Evolutionary conservation across 1,139 yeast genomes (phyloP), one percentile per base, ranked within the genome.

Genomic region (Debaryomycetaceae sp.): DNA sequence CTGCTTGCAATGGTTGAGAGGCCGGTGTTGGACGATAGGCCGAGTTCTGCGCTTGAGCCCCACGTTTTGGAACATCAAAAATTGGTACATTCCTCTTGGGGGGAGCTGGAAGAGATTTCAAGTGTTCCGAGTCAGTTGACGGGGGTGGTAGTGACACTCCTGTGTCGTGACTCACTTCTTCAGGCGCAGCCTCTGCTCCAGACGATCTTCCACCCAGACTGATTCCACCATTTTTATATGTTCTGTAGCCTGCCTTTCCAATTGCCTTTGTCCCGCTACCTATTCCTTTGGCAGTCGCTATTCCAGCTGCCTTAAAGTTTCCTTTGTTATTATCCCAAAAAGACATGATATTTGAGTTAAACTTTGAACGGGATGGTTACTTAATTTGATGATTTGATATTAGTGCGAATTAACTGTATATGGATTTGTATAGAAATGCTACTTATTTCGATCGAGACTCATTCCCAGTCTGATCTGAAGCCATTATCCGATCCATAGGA

Each of bases 321-420:
- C 63, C 83, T 49, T 78, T 78, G 57, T 78, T 74, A 48, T 74
- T 72, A 27, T 77, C 81, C 83, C 83, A 78, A 52, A 77, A 79
- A 5, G 81, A 68, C 37, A 39, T 33, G 20, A 17, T 17, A 17
- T n/a, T 17, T 38, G 6, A 34, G 36, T n/a, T 17, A 17, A 4
- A 4, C 20, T 17, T 17, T 17, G 2, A 17, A 17, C 20, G 20
- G 20, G 4, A 17, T 17, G 4, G 20, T 17, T 2, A 17, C 20
- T 17, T 17, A 17, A 17, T 17, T 17, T 17, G 37, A 37, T 24
- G 9, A 23, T 37, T 23, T 38, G 20, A 13, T 39, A 22, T 11
- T 20, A 11, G 38, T 36, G 38, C 23, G 38, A 36, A 13, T 5
- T 9, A 36, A n/a, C 17, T 36, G n/a, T 36, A 36, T 36, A 8